These are phyloP conservation scores for Xylaria telfairii DNA, from an alignment of 495 filamentous ascomycete genomes.

Conservation along the genomic window DNA sequence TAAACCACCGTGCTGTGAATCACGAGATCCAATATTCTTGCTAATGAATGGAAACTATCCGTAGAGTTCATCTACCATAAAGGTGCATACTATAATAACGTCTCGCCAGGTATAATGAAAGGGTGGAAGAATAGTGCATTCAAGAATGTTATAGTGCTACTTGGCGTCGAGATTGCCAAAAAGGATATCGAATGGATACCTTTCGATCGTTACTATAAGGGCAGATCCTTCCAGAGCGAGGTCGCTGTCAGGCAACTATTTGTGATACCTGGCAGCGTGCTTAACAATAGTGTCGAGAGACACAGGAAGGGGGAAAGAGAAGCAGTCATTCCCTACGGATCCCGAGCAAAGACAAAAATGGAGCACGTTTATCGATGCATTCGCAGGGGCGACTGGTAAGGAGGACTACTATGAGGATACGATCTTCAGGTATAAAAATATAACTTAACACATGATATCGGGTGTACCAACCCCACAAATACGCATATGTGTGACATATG, in stretches of 20 bases:
- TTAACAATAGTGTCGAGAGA: not conserved
- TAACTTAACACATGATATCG: no score
- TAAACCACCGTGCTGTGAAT: not conserved
- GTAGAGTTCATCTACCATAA: not conserved
- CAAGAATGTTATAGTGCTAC: not conserved
- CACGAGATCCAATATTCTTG: not conserved
- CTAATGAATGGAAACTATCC: not conserved
- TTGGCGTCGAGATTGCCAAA: not conserved
- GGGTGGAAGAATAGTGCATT: conserved; percentile 6
- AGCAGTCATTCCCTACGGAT: not conserved
- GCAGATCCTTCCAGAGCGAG: not conserved
- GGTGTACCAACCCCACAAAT: no score
- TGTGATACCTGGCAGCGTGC: not conserved
- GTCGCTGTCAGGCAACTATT: not conserved
- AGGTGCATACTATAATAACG: not conserved
- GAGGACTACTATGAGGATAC: not conserved
- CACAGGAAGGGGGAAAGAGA: not conserved
- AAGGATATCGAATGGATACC: not conserved
- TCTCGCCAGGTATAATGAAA: not conserved
- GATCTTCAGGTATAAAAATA: no score
- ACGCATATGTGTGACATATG: no score
- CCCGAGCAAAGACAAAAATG: not conserved
- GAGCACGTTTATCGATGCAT: not conserved
- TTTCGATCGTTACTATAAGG: not conserved
- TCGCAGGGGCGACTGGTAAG: not conserved